Percentiles rank a stretch among this genome's conserved stretches.
phyloP scores from a whole-genome alignment of 306 rosid genomes.

The Canavalia ensiformis region DNA sequence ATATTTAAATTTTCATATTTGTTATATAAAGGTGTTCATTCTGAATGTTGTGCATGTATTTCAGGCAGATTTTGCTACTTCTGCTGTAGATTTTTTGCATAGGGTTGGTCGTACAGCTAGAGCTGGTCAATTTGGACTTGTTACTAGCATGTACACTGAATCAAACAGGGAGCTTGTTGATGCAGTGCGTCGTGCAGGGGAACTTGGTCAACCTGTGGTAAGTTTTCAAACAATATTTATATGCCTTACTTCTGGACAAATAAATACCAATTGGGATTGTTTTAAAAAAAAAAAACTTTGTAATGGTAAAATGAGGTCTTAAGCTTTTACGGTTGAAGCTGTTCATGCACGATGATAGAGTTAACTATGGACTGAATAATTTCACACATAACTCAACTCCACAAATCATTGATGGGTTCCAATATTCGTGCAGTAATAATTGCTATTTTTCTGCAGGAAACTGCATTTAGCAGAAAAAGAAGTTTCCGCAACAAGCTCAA shows the following conservation, averaged over 20 bases:
- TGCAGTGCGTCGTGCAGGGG: constrained; percentile 82
- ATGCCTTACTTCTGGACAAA: constrained; percentile 3
- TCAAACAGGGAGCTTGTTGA: constrained; percentile 84
- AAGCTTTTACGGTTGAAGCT: constrained; percentile 15
- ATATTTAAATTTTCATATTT: constrained; percentile 23
- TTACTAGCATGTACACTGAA: constrained; percentile 81
- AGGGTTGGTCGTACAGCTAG: constrained; percentile 94
- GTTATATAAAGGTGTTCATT: constrained; percentile 35
- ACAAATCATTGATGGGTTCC: constrained; percentile 20
- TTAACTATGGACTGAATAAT: constrained; percentile 5
- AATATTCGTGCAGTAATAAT: constrained; percentile 28
- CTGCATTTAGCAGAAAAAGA: constrained; percentile 96
- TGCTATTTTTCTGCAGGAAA: constrained; percentile 70
- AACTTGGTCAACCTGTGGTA: constrained; percentile 85
- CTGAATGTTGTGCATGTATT: constrained; percentile 46
- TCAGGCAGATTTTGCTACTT: constrained; percentile 94
- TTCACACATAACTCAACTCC: constrained; percentile 4
- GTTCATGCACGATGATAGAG: constrained; percentile 7
- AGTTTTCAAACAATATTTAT: constrained; percentile 37
- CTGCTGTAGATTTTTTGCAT: constrained; percentile 94
- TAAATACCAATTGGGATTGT: constrained; percentile 7
- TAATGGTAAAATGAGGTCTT: background rate
- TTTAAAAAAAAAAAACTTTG: background rate
- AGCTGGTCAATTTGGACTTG: constrained; percentile 92
- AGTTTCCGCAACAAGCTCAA: constrained; percentile 91